phyloP scores from a whole-genome alignment of 202 grass and related monocot genomes.

The Carex arenaria region DNA sequence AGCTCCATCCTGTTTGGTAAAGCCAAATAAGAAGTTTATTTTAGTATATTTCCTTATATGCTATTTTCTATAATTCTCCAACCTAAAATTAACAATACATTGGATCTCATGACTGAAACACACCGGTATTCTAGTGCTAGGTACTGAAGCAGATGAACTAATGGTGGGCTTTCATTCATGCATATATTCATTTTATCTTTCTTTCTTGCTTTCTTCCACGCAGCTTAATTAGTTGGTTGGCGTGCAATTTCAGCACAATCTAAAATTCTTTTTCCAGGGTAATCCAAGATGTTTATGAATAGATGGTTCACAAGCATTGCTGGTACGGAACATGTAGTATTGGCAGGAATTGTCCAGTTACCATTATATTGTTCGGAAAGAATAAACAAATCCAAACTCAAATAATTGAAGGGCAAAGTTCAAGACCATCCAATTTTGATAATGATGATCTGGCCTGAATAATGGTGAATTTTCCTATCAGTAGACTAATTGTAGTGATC shows the following conservation, averaged over 20 bases:
- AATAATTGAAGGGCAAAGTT: not conserved
- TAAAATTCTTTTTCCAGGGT: not conserved
- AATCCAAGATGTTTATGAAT: not conserved
- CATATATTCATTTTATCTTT: not conserved
- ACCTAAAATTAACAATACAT: not conserved
- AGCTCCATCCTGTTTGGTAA: slow-evolving; percentile 39
- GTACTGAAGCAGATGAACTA: not conserved
- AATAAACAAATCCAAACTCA: not conserved
- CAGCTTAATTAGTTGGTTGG: not conserved
- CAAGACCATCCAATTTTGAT: not conserved
- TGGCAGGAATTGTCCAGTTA: not conserved
- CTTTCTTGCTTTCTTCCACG: not conserved
- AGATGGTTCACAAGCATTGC: not conserved
- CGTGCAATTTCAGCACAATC: not conserved
- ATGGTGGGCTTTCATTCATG: not conserved
- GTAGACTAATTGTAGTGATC: not conserved
- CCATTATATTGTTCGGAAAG: not conserved
- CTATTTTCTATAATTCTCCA: not conserved
- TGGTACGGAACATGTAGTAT: not conserved
- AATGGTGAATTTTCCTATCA: not conserved
- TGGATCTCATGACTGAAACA: not conserved
- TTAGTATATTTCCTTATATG: not conserved
- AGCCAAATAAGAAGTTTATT: not conserved
- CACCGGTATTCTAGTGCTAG: not conserved
- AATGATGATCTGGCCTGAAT: not conserved